Base-by-base conservation (phyloP, 208 protist genomes). In the Porcisia hertigi region DNA sequence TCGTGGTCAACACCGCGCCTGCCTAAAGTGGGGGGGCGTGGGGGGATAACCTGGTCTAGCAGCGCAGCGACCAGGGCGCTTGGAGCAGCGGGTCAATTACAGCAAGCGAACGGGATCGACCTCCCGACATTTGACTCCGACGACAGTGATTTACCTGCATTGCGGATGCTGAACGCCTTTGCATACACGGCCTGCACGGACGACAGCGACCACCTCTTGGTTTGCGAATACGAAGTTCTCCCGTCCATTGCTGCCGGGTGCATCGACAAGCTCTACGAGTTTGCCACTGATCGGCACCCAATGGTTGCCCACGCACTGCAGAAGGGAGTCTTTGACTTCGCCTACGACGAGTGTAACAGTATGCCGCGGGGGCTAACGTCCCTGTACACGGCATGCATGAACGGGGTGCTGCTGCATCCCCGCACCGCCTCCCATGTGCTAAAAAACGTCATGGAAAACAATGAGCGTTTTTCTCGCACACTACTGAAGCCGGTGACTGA, bases 101-200 rank as follows among this genome's bases (percentile, higher is more conserved):
- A 16, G 1, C 8, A 39, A 14, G 54, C 25, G 11, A 30, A 5
- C 25, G 64, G 18, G n/a, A 25, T 43, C 55, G 52, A 77, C 23
- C 30, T 39, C 43, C 8, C 0, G 41, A 36, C 58, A 52, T 30
- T 11, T 30, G 77, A 86, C 39, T 69, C 81, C 55, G 79, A 79
- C 16, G 9, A 23, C 57, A 41, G 53, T 62, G 71, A 75, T 47
- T 55, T 75, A 55, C 55, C 71, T 23, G 86, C 88, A n/a, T 83
- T 91, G 82, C 86, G 87, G 11, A 82, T 94, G 75, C 81, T 97
- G 34, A 88, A 97, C 81, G 64, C 86, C 12, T 97, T 97, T 82
- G 89, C 87, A 70, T 80, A 74, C 20, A 83, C 82, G 4, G 79
- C 85, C 8, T 86, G 78, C n/a, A 75, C 76, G 25, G 89, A 95